phyloP scores from a whole-genome alignment of 2,329 filamentous ascomycete genomes.

The Xylaria sp. region DNA sequence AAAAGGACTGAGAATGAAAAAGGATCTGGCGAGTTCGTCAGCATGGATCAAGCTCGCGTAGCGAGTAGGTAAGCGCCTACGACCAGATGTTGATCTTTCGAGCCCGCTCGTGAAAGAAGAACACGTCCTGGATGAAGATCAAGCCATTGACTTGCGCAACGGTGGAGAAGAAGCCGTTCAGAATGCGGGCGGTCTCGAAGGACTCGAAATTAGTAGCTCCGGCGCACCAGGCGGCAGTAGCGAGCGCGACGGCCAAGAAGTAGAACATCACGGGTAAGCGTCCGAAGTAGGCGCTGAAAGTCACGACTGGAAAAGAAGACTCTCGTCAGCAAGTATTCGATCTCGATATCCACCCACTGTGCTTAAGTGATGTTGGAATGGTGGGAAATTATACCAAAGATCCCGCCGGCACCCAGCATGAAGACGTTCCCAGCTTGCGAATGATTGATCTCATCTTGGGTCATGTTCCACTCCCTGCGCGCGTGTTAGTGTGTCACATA shows the following conservation, averaged over 20 bases:
- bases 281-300: constrained; percentile 56
- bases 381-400: constrained; percentile 47
- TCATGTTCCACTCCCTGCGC: constrained; percentile 58
- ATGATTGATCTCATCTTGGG: constrained; percentile 61
- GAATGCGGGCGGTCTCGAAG: constrained; percentile 59
- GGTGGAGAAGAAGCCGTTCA: constrained; percentile 61
- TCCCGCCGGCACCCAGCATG: constrained; percentile 58
- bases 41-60: not conserved
- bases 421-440: constrained; percentile 63
- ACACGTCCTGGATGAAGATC: constrained; percentile 66
- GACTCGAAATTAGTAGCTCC: constrained; percentile 57
- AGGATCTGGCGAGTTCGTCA: constrained; percentile 41
- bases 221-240: constrained; percentile 58
- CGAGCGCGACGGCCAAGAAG: constrained; percentile 52
- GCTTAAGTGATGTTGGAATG: not conserved
- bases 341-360: not conserved
- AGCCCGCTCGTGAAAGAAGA: constrained; percentile 67
- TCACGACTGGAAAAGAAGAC: constrained; percentile 47
- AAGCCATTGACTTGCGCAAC: constrained; percentile 58
- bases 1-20: constrained; percentile 57
- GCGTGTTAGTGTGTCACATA: constrained; percentile 1
- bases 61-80: constrained; percentile 38
- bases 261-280: constrained; percentile 58
- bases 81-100: constrained; percentile 62
- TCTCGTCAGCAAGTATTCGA: constrained; percentile 15